phyloP scores from a whole-genome alignment of 164 flowering plant species.

The Akebia trifoliata region DNA sequence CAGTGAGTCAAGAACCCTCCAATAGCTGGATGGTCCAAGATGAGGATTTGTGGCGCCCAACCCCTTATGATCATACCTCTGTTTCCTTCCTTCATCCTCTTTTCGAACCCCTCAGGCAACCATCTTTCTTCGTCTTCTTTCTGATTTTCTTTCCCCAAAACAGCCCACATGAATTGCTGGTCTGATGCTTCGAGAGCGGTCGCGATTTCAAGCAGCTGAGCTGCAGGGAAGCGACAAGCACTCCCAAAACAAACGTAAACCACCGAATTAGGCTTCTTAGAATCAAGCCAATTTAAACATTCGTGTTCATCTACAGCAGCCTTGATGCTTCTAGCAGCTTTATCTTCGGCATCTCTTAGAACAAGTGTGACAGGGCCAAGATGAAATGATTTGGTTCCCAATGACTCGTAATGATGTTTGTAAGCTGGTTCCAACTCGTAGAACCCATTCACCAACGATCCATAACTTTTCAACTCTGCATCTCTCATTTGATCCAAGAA shows the following conservation, averaged over 20 bases:
- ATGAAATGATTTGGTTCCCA: background rate
- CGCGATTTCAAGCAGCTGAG: conserved; percentile 3
- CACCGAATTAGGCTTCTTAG: background rate
- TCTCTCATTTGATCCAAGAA: background rate
- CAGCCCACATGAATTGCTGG: background rate
- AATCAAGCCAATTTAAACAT: background rate
- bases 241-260: conserved; percentile 2
- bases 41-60: conserved; percentile 3
- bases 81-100: conserved; percentile 1
- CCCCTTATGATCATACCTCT: background rate
- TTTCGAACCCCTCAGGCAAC: background rate
- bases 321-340: background rate
- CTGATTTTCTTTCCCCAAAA: background rate
- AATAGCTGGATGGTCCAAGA: conserved; percentile 5
- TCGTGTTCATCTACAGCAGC: background rate
- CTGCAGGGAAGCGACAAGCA: background rate
- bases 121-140: background rate
- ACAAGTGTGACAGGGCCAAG: background rate
- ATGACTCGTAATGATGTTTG: background rate
- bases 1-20: conserved; percentile 7
- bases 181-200: conserved; percentile 2
- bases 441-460: background rate
- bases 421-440: conserved; percentile 7
- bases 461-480: background rate
- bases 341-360: background rate